Evolutionary conservation across 1,139 yeast species (phyloP).

Genomic region (Casaregolazyma suthepensis): DNA sequence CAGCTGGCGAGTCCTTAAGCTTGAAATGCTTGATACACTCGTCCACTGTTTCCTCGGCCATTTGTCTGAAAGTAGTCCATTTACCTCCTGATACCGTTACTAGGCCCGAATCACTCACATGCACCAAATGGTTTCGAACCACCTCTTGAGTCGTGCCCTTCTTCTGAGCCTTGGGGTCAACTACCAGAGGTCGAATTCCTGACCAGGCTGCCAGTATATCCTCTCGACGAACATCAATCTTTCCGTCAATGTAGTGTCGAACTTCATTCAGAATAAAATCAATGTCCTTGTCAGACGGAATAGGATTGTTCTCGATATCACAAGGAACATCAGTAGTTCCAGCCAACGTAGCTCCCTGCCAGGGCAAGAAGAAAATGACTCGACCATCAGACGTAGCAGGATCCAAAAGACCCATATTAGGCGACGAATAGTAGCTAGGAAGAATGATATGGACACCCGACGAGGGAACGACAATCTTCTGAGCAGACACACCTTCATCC

Average conservation of each 20-base stretch:
- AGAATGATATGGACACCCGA: slow-evolving; percentile 90
- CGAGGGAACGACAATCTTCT: slow-evolving; percentile 88
- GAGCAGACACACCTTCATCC: slow-evolving; percentile 49
- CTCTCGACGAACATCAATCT: slow-evolving; percentile 80
- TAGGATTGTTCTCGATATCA: slow-evolving; percentile 54
- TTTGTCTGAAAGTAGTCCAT: slow-evolving; percentile 97
- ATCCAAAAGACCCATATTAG: slow-evolving; percentile 81
- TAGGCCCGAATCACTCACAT: slow-evolving; percentile 65
- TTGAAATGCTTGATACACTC: slow-evolving; percentile 53
- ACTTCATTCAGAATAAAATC: slow-evolving; percentile 82
- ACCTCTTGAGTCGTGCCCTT: slow-evolving; percentile 62
- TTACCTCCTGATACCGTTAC: slow-evolving; percentile 94
- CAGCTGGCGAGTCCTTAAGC: slow-evolving; percentile 47
- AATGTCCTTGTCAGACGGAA: slow-evolving; percentile 84
- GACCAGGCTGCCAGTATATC: slow-evolving; percentile 96
- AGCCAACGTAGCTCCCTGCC: slow-evolving; percentile 96
- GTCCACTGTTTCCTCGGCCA: slow-evolving; percentile 93
- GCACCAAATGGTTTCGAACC: slow-evolving; percentile 83
- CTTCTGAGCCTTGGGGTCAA: slow-evolving; percentile 59
- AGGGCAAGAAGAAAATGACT: slow-evolving; percentile 94
- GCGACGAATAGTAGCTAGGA: slow-evolving; percentile 90
- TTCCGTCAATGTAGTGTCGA: slow-evolving; percentile 69
- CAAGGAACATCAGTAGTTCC: slow-evolving; percentile 94
- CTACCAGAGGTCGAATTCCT: slow-evolving; percentile 91
- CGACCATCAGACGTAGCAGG: slow-evolving; percentile 93